phyloP scores from a whole-genome alignment of 2,329 filamentous ascomycete species.

The Colletotrichum cuscutae region DNA sequence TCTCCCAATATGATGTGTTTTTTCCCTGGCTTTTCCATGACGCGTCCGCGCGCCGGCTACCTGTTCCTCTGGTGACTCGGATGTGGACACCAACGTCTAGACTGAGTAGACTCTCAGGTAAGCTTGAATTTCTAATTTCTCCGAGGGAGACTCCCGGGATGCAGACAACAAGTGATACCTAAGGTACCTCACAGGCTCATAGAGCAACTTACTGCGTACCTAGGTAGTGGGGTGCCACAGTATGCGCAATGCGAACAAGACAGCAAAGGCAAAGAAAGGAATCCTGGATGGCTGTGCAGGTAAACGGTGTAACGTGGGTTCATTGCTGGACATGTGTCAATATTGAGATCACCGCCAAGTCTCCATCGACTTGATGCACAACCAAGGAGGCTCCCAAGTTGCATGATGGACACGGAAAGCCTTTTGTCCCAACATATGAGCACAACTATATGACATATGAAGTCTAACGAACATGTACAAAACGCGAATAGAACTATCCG shows the following conservation, averaged over 20 bases:
- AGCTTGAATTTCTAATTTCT: neutral
- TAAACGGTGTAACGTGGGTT: neutral
- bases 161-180: neutral
- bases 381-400: neutral
- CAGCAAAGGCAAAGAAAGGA: neutral
- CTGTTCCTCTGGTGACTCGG: neutral
- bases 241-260: neutral
- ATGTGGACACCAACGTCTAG: neutral
- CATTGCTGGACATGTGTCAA: neutral
- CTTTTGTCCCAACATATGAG: too few species aligned
- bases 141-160: neutral
- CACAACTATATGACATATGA: too few species aligned
- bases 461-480: neutral
- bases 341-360: slow-evolving; percentile 16
- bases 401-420: too few species aligned
- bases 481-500: neutral
- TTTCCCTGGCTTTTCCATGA: slow-evolving; percentile 17
- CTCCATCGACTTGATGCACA: slow-evolving; percentile 16
- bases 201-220: too few species aligned
- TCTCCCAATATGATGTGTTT: slow-evolving; percentile 22
- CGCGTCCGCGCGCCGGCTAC: slow-evolving; percentile 8
- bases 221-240: neutral
- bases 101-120: too few species aligned
- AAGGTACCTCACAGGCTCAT: neutral
- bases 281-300: neutral